Evolutionary conservation across 352 stramenopile genomes (phyloP).

Genomic region (Phytophthora idaei): DNA sequence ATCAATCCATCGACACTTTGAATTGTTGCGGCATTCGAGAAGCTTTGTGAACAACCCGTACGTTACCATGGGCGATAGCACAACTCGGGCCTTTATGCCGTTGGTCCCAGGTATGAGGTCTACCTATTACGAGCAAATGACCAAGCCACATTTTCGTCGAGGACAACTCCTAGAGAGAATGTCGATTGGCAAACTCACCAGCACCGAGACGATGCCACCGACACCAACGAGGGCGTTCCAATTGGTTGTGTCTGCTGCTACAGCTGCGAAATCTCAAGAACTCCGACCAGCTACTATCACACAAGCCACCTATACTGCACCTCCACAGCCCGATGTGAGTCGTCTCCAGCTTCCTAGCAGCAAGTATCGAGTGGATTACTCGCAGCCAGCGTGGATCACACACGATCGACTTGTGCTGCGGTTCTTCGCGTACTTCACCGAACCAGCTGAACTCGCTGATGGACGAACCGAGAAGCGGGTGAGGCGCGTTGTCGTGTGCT

Average conservation of each 20-base stretch:
- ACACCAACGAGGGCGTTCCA: slow-evolving; percentile 5
- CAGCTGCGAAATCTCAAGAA: slow-evolving; percentile 16
- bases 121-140: slow-evolving; percentile 50
- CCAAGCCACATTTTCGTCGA: slow-evolving; percentile 59
- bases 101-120: slow-evolving; percentile 67
- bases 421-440: slow-evolving; percentile 90
- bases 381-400: slow-evolving; percentile 67
- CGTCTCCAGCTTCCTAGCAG: slow-evolving; percentile 34
- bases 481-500: slow-evolving; percentile 77
- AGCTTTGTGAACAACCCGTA: background rate
- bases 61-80: slow-evolving; percentile 21
- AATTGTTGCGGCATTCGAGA: slow-evolving; percentile 18
- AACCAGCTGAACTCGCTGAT: slow-evolving; percentile 34
- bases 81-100: slow-evolving; percentile 26
- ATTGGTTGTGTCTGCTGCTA: slow-evolving; percentile 17
- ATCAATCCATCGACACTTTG: background rate
- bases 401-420: slow-evolving; percentile 86
- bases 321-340: slow-evolving; percentile 18
- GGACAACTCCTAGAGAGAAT: slow-evolving; percentile 72
- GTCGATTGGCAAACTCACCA: slow-evolving; percentile 51
- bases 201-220: slow-evolving; percentile 13
- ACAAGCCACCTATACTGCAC: slow-evolving; percentile 20
- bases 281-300: slow-evolving; percentile 7
- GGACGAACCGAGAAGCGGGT: slow-evolving; percentile 30
- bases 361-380: slow-evolving; percentile 50